Base-by-base conservation (phyloP, 768 basidiomycete genomes). In the Hericium alpestre region DNA sequence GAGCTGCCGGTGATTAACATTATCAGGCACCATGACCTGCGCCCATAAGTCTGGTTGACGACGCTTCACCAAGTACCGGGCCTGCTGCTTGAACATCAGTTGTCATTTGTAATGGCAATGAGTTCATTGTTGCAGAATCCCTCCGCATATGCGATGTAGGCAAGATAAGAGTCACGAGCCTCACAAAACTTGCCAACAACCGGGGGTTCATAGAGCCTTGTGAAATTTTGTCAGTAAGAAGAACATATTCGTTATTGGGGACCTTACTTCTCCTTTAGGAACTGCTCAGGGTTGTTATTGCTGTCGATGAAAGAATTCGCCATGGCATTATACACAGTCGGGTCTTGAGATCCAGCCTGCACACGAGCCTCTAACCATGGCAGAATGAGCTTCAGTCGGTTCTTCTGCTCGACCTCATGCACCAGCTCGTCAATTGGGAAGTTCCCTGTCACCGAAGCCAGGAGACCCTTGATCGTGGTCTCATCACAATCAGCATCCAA, bases 41-140 rank as follows among this genome's bases (percentile, higher is more conserved):
- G 87, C 84, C 96, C 96, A 99, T 27, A 99, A 82, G 59, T 98
- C 96, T 15, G 89, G 83, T 60, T 91, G 85, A 59, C 96, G 90
- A 64, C 96, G 86, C 73, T 94, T 96, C 67, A 97, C 90, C 57
- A 99, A 83, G 73, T 99, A 99, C 27, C 96, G 87, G 53, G 96
- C 91, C 72, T 98, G 96, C 66, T 99, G 94, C 73, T 98, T 99
- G 81, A 94, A 99, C 96, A 99, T 99, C 12, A 86, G 75, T 99
- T 99, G 63, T 95, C 94, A 68, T 98, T 98, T 51, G 96, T 98
- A 69, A 99, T 95, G 22, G 82, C 71, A 66, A 99, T 94, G 58
- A 99, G 81, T 71, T 99, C 96, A 6, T 98, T 93, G 62, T 99
- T 96, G 68, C 96, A 99, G 72, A 97, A 88, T 57, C 96, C 96